phyloP scores from a whole-genome alignment of 352 stramenopile species.

The Peronospora destructor region DNA sequence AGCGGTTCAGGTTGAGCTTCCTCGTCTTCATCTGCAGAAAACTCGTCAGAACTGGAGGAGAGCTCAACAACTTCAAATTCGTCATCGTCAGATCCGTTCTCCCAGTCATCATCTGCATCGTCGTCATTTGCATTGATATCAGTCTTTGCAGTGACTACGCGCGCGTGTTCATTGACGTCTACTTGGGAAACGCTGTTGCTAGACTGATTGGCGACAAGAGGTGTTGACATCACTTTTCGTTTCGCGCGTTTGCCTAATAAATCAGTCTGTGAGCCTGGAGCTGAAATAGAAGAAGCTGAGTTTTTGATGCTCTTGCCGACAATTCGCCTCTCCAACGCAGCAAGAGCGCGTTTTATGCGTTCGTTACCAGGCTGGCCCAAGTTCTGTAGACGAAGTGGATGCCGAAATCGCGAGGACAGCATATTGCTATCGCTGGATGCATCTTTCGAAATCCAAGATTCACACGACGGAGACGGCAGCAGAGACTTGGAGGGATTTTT shows the following conservation, averaged over 20 bases:
- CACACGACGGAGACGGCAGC: slow-evolving; percentile 6
- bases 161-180: background rate
- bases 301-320: slow-evolving; percentile 31
- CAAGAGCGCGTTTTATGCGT: slow-evolving; percentile 47
- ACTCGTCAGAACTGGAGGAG: slow-evolving; percentile 45
- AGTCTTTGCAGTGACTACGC: background rate
- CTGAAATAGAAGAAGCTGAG: slow-evolving; percentile 2
- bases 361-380: slow-evolving; percentile 37
- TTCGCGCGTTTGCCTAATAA: slow-evolving; percentile 10
- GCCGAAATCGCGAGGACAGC: slow-evolving; percentile 11
- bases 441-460: background rate
- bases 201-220: slow-evolving; percentile 7
- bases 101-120: slow-evolving; percentile 25
- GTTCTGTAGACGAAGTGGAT: slow-evolving; percentile 57
- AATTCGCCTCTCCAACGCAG: slow-evolving; percentile 62
- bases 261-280: background rate
- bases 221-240: slow-evolving; percentile 20
- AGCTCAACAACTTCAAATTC: slow-evolving; percentile 74
- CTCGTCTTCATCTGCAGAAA: slow-evolving; percentile 20
- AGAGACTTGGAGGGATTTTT: slow-evolving; percentile 9
- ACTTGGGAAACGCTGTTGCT: slow-evolving; percentile 1
- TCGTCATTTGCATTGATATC: slow-evolving; percentile 15
- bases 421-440: background rate
- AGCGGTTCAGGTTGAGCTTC: background rate
- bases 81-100: slow-evolving; percentile 34